These are phyloP conservation scores for Phaffia australis DNA, from an alignment of 768 basidiomycete genomes.

Conservation along the genomic window DNA sequence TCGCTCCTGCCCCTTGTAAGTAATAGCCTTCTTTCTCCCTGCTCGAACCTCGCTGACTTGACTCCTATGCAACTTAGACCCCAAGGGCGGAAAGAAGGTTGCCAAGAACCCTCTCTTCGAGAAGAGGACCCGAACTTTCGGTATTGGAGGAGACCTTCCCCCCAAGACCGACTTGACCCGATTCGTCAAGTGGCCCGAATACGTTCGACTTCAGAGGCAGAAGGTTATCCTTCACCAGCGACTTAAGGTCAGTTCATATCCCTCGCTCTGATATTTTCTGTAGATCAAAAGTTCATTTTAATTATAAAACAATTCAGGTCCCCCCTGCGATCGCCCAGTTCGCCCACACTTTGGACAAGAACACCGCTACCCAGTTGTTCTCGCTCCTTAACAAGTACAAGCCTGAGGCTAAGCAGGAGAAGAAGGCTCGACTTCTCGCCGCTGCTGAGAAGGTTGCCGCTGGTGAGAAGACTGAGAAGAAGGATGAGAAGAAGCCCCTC, in stretches of 20 bases:
- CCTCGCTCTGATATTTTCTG: neutral
- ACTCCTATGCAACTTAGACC: constrained; percentile 37
- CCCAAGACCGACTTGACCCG: constrained; percentile 82
- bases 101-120: constrained; percentile 93
- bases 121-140: constrained; percentile 79
- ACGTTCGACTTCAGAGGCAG: constrained; percentile 92
- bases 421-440: constrained; percentile 75
- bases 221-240: constrained; percentile 97
- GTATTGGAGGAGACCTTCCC: constrained; percentile 90
- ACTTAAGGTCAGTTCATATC: constrained; percentile 50
- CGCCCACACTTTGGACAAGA: constrained; percentile 91
- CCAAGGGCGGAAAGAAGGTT: constrained; percentile 58
- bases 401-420: constrained; percentile 82
- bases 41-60: neutral
- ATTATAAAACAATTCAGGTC: constrained; percentile 41
- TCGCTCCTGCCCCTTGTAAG: constrained; percentile 39
- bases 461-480: constrained; percentile 48
- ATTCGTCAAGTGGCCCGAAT: constrained; percentile 99
- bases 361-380: constrained; percentile 96
- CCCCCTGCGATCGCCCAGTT: constrained; percentile 98
- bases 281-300: neutral
- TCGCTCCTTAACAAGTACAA: constrained; percentile 85
- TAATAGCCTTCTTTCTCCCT: constrained; percentile 9
- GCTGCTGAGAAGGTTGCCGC: constrained; percentile 59
- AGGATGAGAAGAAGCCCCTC: constrained; percentile 77